Evolutionary conservation across 805 yeast species (phyloP).

Genomic region (Millerago galiae): DNA sequence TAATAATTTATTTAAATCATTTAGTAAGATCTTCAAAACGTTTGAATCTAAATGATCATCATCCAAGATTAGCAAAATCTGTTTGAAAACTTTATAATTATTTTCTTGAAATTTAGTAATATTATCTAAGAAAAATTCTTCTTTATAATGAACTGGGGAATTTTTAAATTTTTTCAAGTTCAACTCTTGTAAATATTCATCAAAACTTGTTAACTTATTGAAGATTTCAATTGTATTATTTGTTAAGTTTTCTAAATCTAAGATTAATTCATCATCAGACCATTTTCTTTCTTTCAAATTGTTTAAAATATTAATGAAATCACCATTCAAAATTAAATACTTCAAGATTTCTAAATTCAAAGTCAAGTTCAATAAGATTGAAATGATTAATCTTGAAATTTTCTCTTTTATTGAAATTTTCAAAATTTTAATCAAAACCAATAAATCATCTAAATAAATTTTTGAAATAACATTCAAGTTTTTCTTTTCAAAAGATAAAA

Average conservation of each 20-base stretch:
- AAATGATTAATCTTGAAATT: slow-evolving; percentile 76
- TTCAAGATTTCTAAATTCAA: slow-evolving; percentile 49
- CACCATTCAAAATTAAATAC: slow-evolving; percentile 62
- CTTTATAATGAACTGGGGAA: slow-evolving; percentile 89
- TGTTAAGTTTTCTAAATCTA: slow-evolving; percentile 56
- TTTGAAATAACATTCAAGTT: slow-evolving; percentile 47
- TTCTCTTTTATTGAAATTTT: slow-evolving; percentile 88
- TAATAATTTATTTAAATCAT: slow-evolving; percentile 59
- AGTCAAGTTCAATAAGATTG: slow-evolving; percentile 61
- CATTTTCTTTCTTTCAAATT: slow-evolving; percentile 81
- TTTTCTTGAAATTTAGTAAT: slow-evolving; percentile 67
- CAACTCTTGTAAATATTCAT: slow-evolving; percentile 83
- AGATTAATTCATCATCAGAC: slow-evolving; percentile 86
- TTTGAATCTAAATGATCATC: slow-evolving; percentile 28
- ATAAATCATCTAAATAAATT: slow-evolving; percentile 43
- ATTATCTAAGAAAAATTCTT: slow-evolving; percentile 88
- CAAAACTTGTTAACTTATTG: slow-evolving; percentile 79
- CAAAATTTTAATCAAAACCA: slow-evolving; percentile 42
- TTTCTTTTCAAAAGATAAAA: slow-evolving; percentile 63
- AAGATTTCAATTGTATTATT: slow-evolving; percentile 66
- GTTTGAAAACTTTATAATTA: slow-evolving; percentile 65
- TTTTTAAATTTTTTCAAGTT: slow-evolving; percentile 71
- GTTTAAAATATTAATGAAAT: slow-evolving; percentile 62
- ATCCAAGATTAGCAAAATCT: slow-evolving; percentile 48
- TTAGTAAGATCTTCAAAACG: slow-evolving; percentile 56